Conservation (phyloP, 2,329 filamentous ascomycete genomes). For the Trichoderma koningiopsis region DNA sequence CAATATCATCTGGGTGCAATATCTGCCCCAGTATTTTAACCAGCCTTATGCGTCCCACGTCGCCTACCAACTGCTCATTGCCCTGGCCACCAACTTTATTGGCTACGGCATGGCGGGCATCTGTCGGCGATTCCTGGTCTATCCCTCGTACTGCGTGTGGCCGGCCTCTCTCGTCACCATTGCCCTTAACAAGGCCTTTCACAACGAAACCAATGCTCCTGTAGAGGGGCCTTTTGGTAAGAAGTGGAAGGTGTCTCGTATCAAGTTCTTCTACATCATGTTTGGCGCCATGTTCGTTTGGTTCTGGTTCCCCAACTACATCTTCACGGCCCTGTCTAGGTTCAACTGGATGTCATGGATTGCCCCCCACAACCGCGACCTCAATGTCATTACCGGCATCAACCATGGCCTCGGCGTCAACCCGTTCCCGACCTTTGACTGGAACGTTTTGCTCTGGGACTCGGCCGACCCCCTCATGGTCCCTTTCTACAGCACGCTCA, state of each 20-base stretch:
- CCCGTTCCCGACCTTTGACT: conserved; percentile 51
- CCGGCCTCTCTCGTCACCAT: conserved; percentile 58
- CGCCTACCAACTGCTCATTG: conserved; percentile 58
- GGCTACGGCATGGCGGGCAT: conserved; percentile 63
- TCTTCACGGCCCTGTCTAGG: conserved; percentile 54
- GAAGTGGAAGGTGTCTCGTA: conserved; percentile 51
- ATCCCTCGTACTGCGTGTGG: conserved; percentile 60
- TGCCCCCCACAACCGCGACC: conserved; percentile 46
- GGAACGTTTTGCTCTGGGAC: conserved; percentile 50
- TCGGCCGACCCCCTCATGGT: conserved; percentile 50
- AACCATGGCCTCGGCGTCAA: conserved; percentile 51
- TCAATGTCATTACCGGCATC: conserved; percentile 48
- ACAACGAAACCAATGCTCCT: conserved; percentile 46
- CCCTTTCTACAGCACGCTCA: conserved; percentile 62
- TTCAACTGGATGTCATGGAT: conserved; percentile 64
- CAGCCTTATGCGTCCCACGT: conserved; percentile 56
- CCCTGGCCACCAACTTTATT: conserved; percentile 58
- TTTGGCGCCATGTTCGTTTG: conserved; percentile 58
- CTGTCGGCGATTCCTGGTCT: conserved; percentile 56
- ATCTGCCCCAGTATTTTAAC: conserved; percentile 56
- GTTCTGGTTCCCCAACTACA: conserved; percentile 61
- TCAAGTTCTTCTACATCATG: conserved; percentile 54
- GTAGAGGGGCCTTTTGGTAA: conserved; percentile 48
- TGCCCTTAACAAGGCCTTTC: conserved; percentile 56
- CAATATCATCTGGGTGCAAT: conserved; percentile 58